A percentile compares a stretch with the other conserved stretches of the same genome.
phyloP scores from a whole-genome alignment of 2,329 filamentous ascomycete species.

The Lomentospora prolificans region DNA sequence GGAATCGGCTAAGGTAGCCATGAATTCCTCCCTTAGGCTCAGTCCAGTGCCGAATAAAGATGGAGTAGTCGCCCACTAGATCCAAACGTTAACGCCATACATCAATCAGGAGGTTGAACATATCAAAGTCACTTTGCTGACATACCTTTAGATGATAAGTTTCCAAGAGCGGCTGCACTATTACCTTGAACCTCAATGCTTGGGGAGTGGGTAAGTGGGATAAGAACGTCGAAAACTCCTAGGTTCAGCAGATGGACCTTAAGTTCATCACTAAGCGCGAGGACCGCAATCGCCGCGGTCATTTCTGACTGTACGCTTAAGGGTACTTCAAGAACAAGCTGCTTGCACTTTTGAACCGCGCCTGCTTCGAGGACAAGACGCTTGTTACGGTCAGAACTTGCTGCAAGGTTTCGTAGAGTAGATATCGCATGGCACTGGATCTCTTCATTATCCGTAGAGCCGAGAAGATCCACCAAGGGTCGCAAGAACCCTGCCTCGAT shows the following conservation, averaged over 20 bases:
- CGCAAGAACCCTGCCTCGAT: constrained; percentile 96
- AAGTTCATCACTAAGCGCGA: constrained; percentile 89
- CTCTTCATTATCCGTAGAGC: constrained; percentile 94
- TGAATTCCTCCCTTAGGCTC: constrained; percentile 91
- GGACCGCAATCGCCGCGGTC: constrained; percentile 96
- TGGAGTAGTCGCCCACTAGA: constrained; percentile 86
- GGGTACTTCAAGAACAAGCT: constrained; percentile 85
- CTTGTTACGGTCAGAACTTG: constrained; percentile 96
- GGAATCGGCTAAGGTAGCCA: constrained; percentile 85
- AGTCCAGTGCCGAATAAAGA: constrained; percentile 90
- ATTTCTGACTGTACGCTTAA: constrained; percentile 96
- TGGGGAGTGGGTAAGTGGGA: constrained; percentile 86
- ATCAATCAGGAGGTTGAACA: too few relatives aligned
- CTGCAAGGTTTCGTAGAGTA: constrained; percentile 86
- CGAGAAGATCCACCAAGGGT: constrained; percentile 84
- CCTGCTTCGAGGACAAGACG: constrained; percentile 93
- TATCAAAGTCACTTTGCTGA: too few relatives aligned
- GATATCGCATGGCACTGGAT: constrained; percentile 99
- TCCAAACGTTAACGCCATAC: neutral
- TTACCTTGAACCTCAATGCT: constrained; percentile 98
- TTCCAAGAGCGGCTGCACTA: constrained; percentile 89
- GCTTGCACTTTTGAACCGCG: constrained; percentile 97
- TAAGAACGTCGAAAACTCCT: constrained; percentile 92
- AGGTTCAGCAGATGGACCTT: constrained; percentile 85
- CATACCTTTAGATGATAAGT: constrained; percentile 91